These are phyloP conservation scores for Haematococcus lacustris DNA, from an alignment of 139 green algal genomes.

Conservation along the genomic window DNA sequence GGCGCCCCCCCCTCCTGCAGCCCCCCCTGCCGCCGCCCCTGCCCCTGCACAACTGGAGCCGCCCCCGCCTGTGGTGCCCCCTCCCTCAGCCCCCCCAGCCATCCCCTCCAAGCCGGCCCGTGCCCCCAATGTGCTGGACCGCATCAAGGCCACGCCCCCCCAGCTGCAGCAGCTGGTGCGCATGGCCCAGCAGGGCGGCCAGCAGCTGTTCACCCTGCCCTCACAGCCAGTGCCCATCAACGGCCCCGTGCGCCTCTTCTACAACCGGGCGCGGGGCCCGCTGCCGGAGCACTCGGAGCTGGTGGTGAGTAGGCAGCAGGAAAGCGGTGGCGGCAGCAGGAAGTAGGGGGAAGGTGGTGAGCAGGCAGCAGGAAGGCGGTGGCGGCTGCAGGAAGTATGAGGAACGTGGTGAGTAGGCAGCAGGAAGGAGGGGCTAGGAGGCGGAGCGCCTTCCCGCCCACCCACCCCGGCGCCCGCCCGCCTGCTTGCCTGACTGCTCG, in stretches of 20 bases:
- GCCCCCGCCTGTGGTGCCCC: neutral
- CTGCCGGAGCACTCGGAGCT: conserved; percentile 27
- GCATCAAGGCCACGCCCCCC: neutral
- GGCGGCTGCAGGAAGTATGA: no score
- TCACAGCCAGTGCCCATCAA: conserved; percentile 2
- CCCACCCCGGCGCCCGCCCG: no score
- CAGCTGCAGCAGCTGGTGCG: conserved; percentile 25
- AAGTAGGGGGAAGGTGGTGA: no score
- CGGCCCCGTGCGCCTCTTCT: conserved; percentile 42
- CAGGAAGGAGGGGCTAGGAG: no score
- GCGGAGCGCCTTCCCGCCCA: no score
- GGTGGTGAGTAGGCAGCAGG: conserved; percentile 1
- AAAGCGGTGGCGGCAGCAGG: neutral
- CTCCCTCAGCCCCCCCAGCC: neutral
- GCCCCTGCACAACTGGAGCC: conserved; percentile 4
- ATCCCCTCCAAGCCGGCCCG: neutral
- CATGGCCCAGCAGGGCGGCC: conserved; percentile 9
- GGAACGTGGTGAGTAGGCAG: no score
- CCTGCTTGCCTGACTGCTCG: no score
- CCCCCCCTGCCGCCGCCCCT: neutral
- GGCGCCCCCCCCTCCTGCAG: neutral
- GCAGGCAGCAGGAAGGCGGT: neutral
- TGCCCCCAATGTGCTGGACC: neutral
- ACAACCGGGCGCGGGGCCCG: conserved; percentile 54
- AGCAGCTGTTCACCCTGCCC: conserved; percentile 34